Evolutionary conservation across 164 flowering plant genomes (phyloP), one percentile per base, ranked within the genome.

Genomic region (Magnolia changhungtana): DNA sequence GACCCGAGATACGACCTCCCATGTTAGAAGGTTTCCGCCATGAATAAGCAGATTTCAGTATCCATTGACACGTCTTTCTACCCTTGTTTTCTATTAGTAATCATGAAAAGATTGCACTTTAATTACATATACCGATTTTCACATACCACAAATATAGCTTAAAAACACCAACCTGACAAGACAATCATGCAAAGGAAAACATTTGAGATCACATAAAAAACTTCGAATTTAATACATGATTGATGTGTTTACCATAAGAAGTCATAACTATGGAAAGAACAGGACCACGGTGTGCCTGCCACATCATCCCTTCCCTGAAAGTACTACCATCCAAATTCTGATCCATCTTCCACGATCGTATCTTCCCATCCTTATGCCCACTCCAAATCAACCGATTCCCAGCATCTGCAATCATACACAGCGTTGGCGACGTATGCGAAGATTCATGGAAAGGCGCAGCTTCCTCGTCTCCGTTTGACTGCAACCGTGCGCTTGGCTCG

Each of bases 321-420:
- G 86, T 82, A 50, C 61, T 63, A 45, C 76, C 82, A 69, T 84
- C 85, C 18, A 81, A 51, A 11, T 79, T 19, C 52, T 82, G 92
- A 74, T 96, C 96, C 95, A 88, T 90, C 84, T 87, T 92, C 98
- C 98, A 96, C 1, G 95, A 90, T 84, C 92, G 85, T 50, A 93
- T 90, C 81, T 87, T 96, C 55, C 98, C 99, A 80, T 96, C 99
- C 82, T 91, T 94, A 63, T 96, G 99, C 18, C 99, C 98, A 67
- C 84, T 92, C 98, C 96, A 96, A 27, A 94, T 83, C 79, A 96
- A 68, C 77, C 85, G 81, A 78, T 85, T 94, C 61, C 85, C 98
- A 8, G 37, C 50, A 79, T 93, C 98, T 59, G 86, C 86, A 55
- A 86, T 76, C 87, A 96, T 64, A 78, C 97, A 93, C 27, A 84